Evolutionary conservation across 2,329 filamentous ascomycete species (phyloP).

Genomic region (Fusarium lateritium): DNA sequence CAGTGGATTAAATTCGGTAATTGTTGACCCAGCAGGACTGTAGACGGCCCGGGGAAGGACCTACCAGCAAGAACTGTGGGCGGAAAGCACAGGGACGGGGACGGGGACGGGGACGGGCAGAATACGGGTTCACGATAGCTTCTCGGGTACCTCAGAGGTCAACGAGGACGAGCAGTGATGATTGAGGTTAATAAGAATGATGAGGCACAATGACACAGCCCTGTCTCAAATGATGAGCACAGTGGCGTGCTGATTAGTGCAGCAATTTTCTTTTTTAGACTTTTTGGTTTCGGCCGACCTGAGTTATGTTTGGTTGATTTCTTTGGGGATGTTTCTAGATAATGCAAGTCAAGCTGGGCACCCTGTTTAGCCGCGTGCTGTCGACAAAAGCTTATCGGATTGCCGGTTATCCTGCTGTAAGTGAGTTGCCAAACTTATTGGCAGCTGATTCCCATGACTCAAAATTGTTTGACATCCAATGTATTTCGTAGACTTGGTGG

Average conservation of each 20-base stretch:
- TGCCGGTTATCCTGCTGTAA: constrained; percentile 14
- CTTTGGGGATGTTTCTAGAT: constrained; percentile 29
- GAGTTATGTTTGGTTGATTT: constrained; percentile 27
- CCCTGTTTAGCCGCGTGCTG: constrained; percentile 28
- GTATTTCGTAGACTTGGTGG: not conserved
- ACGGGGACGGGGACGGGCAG: constrained; percentile 12
- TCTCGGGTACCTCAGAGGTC: constrained; percentile 15
- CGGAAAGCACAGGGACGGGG: constrained; percentile 16
- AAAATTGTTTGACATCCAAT: not conserved
- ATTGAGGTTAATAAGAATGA: constrained; percentile 11
- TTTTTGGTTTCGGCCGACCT: constrained; percentile 28
- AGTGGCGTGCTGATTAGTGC: constrained; percentile 39
- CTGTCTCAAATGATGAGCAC: constrained; percentile 25
- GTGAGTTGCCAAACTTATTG: constrained; percentile 1
- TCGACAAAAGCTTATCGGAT: constrained; percentile 25
- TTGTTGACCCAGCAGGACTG: constrained; percentile 22
- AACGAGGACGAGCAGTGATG: not conserved
- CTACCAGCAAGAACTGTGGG: constrained; percentile 5
- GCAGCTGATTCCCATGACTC: not conserved
- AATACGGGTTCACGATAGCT: constrained; percentile 33
- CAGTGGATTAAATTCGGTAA: constrained; percentile 34
- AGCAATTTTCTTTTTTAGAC: constrained; percentile 16
- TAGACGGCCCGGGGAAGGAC: constrained; percentile 10
- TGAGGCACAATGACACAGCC: constrained; percentile 8
- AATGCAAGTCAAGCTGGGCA: constrained; percentile 31